Percentiles rank a stretch among this genome's conserved stretches.
Conservation (phyloP, 164 flowering plant species). For the Protea cynaroides region DNA sequence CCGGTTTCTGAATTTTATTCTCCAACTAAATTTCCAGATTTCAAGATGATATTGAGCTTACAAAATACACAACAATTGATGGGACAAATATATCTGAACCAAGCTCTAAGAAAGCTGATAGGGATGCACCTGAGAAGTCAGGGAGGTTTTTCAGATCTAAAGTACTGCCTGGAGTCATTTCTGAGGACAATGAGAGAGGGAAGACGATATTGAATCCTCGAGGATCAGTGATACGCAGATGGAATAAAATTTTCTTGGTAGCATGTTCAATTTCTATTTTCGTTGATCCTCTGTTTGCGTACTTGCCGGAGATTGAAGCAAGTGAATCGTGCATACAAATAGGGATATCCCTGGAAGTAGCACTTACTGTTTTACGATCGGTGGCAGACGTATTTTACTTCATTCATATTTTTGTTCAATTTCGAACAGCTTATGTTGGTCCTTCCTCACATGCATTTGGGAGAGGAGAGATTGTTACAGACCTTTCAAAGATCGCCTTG, state of each 20-base stretch:
- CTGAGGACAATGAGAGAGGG: conserved; percentile 77
- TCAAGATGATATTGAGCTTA: conserved; percentile 44
- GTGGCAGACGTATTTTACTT: conserved; percentile 68
- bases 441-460: conserved; percentile 97
- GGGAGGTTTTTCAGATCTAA: conserved; percentile 55
- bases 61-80: conserved; percentile 32
- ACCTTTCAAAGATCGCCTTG: conserved; percentile 55
- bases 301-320: conserved; percentile 42
- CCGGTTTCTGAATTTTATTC: background rate
- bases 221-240: conserved; percentile 49
- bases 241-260: conserved; percentile 80
- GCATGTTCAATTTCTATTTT: conserved; percentile 80
- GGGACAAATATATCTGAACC: conserved; percentile 32
- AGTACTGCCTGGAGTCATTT: conserved; percentile 81
- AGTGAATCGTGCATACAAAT: conserved; percentile 48
- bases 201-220: conserved; percentile 76
- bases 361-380: conserved; percentile 54
- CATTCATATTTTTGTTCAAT: conserved; percentile 60
- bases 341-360: conserved; percentile 43
- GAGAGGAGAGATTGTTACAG: conserved; percentile 90
- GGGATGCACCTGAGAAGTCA: conserved; percentile 10
- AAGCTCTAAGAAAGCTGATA: conserved; percentile 25
- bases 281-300: conserved; percentile 85
- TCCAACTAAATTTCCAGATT: conserved; percentile 38
- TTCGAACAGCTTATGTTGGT: conserved; percentile 81